A percentile compares a stretch with the other conserved stretches of the same genome.
phyloP scores from a whole-genome alignment of 768 basidiomycete genomes.

The Cystofilobasidium capitatum region DNA sequence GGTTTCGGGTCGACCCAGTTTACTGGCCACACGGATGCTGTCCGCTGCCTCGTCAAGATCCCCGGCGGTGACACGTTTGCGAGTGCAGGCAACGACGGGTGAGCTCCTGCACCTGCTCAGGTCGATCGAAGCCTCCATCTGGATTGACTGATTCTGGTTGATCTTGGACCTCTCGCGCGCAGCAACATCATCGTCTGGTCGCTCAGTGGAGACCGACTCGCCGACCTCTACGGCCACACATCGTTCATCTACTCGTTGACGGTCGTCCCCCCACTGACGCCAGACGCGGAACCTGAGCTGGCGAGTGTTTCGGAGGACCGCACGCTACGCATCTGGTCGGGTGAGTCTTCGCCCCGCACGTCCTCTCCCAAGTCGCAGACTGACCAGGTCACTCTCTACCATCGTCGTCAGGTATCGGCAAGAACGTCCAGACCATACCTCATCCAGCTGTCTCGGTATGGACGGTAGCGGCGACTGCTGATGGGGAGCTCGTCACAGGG shows the following conservation, averaged over 20 bases:
- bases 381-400: not conserved
- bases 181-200: conserved; percentile 93
- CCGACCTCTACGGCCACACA: conserved; percentile 82
- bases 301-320: conserved; percentile 80
- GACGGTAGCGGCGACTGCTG: conserved; percentile 74
- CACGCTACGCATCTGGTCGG: conserved; percentile 73
- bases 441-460: conserved; percentile 87
- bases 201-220: conserved; percentile 63
- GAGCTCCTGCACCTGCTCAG: conserved; percentile 26
- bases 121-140: not conserved
- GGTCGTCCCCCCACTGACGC: conserved; percentile 49
- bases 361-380: not conserved
- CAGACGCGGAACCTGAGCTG: conserved; percentile 35
- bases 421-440: conserved; percentile 75
- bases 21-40: conserved; percentile 80
- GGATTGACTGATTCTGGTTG: not conserved
- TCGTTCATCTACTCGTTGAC: conserved; percentile 91
- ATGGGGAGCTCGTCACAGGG: conserved; percentile 85
- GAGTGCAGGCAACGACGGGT: conserved; percentile 92
- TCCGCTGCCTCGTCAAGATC: conserved; percentile 69
- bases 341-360: not conserved
- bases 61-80: conserved; percentile 73
- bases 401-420: conserved; percentile 44
- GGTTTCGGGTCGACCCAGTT: conserved; percentile 39
- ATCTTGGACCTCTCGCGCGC: not conserved